Percentiles rank a stretch among this genome's conserved stretches.
Conservation (phyloP, 2,329 filamentous ascomycete genomes). For the Cytospora chrysosperma region DNA sequence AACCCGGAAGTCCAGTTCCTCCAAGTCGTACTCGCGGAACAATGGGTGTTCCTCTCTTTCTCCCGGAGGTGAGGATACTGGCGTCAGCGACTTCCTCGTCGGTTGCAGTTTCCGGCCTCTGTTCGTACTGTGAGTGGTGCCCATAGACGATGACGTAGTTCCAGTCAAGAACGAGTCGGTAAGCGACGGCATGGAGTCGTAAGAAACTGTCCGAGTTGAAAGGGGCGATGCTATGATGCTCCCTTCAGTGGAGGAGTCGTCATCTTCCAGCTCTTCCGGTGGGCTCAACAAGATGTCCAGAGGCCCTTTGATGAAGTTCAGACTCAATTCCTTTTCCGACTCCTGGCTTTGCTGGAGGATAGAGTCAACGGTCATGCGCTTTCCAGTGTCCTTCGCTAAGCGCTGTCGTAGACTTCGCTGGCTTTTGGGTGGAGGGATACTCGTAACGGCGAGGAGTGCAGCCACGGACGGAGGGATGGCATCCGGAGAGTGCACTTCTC, state of each 20-base stretch:
- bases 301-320: conserved; percentile 53
- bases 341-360: conserved; percentile 54
- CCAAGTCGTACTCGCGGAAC: conserved; percentile 40
- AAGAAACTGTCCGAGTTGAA: conserved; percentile 56
- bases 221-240: conserved; percentile 52
- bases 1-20: conserved; percentile 50
- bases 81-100: conserved; percentile 52
- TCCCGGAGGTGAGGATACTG: conserved; percentile 56
- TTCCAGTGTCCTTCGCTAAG: conserved; percentile 31
- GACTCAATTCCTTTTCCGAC: conserved; percentile 58
- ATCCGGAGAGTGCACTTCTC: conserved; percentile 51
- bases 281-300: conserved; percentile 60
- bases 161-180: conserved; percentile 54
- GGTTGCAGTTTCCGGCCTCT: conserved; percentile 43
- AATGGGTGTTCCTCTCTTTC: conserved; percentile 52
- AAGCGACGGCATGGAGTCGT: conserved; percentile 54
- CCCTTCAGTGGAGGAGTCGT: conserved; percentile 48
- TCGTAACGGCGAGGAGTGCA: conserved; percentile 60
- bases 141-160: conserved; percentile 47
- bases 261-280: conserved; percentile 56
- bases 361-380: conserved; percentile 54
- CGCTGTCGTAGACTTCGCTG: conserved; percentile 35
- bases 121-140: conserved; percentile 46
- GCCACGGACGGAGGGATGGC: conserved; percentile 59
- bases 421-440: conserved; percentile 52